Conservation (phyloP, 2,329 filamentous ascomycete species). For the Ophiostoma novo-ulmi region DNA sequence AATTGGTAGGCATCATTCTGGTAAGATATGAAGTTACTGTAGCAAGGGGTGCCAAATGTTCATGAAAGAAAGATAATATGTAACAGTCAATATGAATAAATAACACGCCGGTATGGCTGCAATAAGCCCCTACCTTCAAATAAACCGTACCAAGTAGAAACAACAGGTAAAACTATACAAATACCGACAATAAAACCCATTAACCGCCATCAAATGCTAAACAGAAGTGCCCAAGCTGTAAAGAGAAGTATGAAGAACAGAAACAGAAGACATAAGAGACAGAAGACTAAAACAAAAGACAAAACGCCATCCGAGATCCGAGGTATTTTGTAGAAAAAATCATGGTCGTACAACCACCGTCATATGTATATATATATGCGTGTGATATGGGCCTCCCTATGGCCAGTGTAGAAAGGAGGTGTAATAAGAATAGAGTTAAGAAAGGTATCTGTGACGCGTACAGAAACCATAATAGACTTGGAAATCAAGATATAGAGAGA, state of each 20-base stretch:
- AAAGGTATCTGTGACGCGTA: not conserved
- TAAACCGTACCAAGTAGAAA: not conserved
- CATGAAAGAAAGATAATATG: not conserved
- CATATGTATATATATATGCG: not conserved
- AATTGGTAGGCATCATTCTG: not conserved
- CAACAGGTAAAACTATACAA: not conserved
- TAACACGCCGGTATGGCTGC: not conserved
- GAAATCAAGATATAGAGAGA: not conserved
- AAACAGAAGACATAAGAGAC: not conserved
- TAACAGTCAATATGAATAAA: not conserved
- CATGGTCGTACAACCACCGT: slow-evolving; percentile 13
- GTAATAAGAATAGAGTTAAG: not conserved
- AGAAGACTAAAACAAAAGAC: not conserved
- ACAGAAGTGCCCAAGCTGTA: not conserved
- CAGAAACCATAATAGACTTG: not conserved
- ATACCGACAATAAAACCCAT: not conserved
- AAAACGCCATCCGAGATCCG: slow-evolving; percentile 14
- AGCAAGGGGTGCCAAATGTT: not conserved
- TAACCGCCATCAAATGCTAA: not conserved
- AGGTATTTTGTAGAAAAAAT: slow-evolving; percentile 11
- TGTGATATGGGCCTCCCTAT: not conserved
- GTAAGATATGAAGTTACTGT: not conserved
- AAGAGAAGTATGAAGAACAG: not conserved
- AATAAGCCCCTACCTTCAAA: not conserved
- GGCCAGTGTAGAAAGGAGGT: not conserved